phyloP scores from a whole-genome alignment of 1,284 basidiomycete genomes.

The Naganishia cerealis region DNA sequence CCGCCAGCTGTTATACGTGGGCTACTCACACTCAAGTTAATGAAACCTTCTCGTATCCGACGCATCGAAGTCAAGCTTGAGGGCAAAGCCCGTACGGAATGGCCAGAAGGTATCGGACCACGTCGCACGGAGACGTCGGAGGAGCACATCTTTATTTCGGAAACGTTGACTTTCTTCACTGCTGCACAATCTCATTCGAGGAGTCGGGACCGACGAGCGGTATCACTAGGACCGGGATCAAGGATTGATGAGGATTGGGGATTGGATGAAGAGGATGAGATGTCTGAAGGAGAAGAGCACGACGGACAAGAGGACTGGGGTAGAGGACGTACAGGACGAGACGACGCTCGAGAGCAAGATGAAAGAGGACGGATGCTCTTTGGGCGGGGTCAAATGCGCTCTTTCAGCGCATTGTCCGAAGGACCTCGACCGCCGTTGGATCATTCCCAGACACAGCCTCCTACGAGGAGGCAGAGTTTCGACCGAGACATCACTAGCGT shows the following conservation, averaged over 20 bases:
- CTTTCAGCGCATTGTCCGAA: constrained; percentile 27
- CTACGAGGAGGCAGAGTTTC: constrained; percentile 27
- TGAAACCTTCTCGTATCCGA: constrained; percentile 80
- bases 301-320: constrained; percentile 29
- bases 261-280: constrained; percentile 55
- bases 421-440: constrained; percentile 15
- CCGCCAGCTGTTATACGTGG: constrained; percentile 81
- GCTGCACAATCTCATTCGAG: constrained; percentile 52
- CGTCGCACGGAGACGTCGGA: constrained; percentile 77
- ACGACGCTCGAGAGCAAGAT: constrained; percentile 21
- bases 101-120: constrained; percentile 89
- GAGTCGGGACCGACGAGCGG: constrained; percentile 59
- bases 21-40: constrained; percentile 75
- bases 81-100: constrained; percentile 67
- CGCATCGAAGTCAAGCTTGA: constrained; percentile 78
- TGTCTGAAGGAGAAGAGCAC: constrained; percentile 35
- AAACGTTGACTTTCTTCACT: constrained; percentile 72
- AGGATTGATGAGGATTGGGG: constrained; percentile 46
- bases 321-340: constrained; percentile 30
- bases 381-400: constrained; percentile 16
- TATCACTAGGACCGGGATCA: constrained; percentile 77
- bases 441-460: constrained; percentile 27
- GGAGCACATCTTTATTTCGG: constrained; percentile 72
- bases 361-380: constrained; percentile 2
- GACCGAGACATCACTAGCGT: constrained; percentile 24